Base-by-base conservation (phyloP, 768 basidiomycete genomes). In the Tricholoma matsutake region DNA sequence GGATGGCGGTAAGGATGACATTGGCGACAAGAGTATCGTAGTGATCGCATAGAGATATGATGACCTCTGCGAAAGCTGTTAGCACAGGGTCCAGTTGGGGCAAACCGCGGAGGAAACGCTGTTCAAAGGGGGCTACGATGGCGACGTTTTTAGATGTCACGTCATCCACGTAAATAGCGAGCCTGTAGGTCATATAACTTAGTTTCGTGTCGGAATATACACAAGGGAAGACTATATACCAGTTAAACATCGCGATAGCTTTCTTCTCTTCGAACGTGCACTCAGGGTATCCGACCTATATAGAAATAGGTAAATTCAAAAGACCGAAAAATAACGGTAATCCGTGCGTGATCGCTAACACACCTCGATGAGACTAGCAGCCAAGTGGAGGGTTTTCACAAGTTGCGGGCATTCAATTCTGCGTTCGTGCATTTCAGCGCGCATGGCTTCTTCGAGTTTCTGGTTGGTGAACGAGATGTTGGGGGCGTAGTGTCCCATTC, bases 121-220 rank as follows among this genome's bases (percentile, higher is more conserved):
- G 60, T 31, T 68, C 52, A 18, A 67, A 70, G 37, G 58, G 61
- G 11, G 55, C 28, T 34, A 61, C 63, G 9, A 60, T n/a, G 1
- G 32, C 32, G 8, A 49, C 37, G 52, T 65, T 62, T 29, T 58
- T 57, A 4, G 63, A 43, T 4, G 62, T 43, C 41, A 34, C 20
- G 56, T 68, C 68, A 31, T 70, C 68, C 16, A 67, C 59, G 18
- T 70, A 68, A 16, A 70, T 63, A n/a, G 65, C 31, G 25, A 56
- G 65, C 69, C 69, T 70, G 54, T 13, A 13, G 2, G 6, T 6
- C n/a, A 25, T n/a, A 41, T n/a, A 41, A 8, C 4, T 49, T 34
- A 54, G 14, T 18, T 4, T 20, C 22, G 18, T 34, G 18, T 60
- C 2, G 43, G 10, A 22, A 7, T 4, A 11, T 18, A 14, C 1